Conservation (phyloP, 2,329 filamentous ascomycete genomes). For the Niveomyces coronatus region DNA sequence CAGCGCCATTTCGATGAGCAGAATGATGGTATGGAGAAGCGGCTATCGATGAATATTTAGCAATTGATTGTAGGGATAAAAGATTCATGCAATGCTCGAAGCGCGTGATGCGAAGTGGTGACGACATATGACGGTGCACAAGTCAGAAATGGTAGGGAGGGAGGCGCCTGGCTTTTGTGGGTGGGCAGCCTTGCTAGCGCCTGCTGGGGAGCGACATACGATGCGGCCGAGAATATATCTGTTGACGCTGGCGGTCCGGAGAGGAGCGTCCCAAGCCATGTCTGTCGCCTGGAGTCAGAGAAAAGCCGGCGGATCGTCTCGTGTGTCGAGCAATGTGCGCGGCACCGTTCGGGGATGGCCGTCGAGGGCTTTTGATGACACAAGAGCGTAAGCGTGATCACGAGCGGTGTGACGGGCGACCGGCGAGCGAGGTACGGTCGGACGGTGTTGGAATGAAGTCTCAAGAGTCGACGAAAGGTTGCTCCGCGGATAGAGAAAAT, state of each 20-base stretch:
- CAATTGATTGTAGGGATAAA: conserved; percentile 13
- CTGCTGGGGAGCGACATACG: conserved; percentile 39
- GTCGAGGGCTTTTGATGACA: too few species aligned
- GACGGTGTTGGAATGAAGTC: not conserved
- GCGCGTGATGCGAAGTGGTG: not conserved
- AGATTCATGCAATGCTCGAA: conserved; percentile 9
- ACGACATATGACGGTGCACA: not conserved
- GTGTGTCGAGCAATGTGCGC: too few species aligned
- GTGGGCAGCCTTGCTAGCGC: not conserved
- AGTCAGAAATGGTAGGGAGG: conserved; percentile 2
- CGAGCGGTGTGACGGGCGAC: too few species aligned
- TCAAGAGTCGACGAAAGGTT: not conserved
- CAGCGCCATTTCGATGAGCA: conserved; percentile 81
- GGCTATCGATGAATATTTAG: conserved; percentile 47
- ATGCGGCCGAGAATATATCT: conserved; percentile 65
- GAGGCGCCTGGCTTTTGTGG: conserved; percentile 4
- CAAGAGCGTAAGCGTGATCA: too few species aligned
- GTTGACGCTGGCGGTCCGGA: conserved; percentile 21
- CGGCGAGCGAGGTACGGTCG: too few species aligned
- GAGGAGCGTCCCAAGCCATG: conserved; percentile 7
- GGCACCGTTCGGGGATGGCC: too few species aligned
- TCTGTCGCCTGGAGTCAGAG: not conserved
- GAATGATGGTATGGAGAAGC: conserved; percentile 72
- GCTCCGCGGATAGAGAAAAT: too few species aligned
- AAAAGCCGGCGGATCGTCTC: not conserved